phyloP scores from a whole-genome alignment of 768 basidiomycete genomes.

The Lactifluus echinatus region DNA sequence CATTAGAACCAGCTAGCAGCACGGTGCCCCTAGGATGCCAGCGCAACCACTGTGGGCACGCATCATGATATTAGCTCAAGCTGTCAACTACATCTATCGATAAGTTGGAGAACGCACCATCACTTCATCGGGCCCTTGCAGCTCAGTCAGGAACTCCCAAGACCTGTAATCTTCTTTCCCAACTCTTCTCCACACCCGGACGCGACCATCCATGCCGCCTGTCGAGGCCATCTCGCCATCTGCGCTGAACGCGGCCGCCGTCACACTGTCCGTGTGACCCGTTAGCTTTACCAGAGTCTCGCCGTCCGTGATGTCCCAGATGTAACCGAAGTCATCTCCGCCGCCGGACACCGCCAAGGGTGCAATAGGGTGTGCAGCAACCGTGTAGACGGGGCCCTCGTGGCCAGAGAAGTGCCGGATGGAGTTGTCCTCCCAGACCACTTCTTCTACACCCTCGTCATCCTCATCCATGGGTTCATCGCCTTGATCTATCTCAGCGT shows the following conservation, averaged over 20 bases:
- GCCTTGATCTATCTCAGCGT: conserved; percentile 58
- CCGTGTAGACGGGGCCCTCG: conserved; percentile 68
- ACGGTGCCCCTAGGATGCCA: conserved; percentile 96
- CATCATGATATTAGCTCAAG: conserved; percentile 6
- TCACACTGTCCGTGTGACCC: conserved; percentile 91
- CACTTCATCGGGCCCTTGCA: conserved; percentile 94
- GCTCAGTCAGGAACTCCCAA: conserved; percentile 93
- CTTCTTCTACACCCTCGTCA: conserved; percentile 26
- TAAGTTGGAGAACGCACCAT: conserved; percentile 48
- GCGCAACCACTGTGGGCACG: conserved; percentile 60
- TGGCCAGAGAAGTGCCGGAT: conserved; percentile 65
- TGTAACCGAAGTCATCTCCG: conserved; percentile 89
- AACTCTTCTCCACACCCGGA: conserved; percentile 85
- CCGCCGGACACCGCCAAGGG: conserved; percentile 87
- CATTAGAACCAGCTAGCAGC: conserved; percentile 86
- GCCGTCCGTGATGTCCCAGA: conserved; percentile 84
- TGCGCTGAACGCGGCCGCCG: conserved; percentile 62
- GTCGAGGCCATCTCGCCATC: conserved; percentile 94
- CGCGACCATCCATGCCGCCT: conserved; percentile 96
- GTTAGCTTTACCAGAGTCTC: conserved; percentile 76
- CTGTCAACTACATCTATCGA: not conserved
- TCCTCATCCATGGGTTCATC: conserved; percentile 69
- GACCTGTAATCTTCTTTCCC: conserved; percentile 60
- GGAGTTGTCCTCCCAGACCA: conserved; percentile 47
- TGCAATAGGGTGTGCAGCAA: conserved; percentile 76